These are phyloP conservation scores for Eucalyptus viminalis DNA, from an alignment of 345 rosid species.

Conservation along the genomic window DNA sequence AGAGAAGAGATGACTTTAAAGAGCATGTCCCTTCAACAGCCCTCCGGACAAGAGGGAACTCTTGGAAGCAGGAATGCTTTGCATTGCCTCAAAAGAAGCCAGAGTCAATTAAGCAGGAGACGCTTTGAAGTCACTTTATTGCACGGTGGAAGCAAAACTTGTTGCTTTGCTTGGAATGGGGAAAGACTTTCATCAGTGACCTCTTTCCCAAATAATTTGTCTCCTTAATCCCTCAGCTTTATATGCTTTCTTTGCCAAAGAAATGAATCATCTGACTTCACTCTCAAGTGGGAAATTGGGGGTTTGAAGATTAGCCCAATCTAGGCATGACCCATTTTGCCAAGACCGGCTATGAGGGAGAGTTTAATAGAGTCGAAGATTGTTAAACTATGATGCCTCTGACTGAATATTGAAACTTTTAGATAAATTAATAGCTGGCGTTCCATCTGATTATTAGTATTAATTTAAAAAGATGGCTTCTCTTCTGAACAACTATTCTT, in stretches of 20 bases:
- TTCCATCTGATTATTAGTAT: background rate
- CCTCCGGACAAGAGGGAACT: background rate
- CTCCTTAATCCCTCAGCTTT: background rate
- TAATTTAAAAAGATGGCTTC: background rate
- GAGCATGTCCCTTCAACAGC: background rate
- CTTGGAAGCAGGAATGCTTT: background rate
- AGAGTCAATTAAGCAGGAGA: background rate
- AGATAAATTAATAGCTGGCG: background rate
- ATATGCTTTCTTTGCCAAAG: background rate
- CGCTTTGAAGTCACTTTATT: background rate
- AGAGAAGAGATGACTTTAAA: background rate
- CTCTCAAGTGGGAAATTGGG: background rate
- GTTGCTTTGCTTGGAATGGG: background rate
- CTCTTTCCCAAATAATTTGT: background rate
- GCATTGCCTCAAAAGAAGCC: background rate
- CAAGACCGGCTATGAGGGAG: background rate
- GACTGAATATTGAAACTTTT: background rate
- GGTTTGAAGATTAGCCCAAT: background rate
- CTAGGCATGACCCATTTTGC: background rate
- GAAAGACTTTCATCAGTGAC: background rate
- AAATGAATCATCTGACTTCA: background rate
- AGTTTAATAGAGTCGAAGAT: background rate
- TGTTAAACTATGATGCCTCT: background rate
- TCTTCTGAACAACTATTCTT: background rate
- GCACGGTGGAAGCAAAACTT: background rate